phyloP scores from a whole-genome alignment of 2,329 filamentous ascomycete genomes.

The Pseudogymnoascus sp. region DNA sequence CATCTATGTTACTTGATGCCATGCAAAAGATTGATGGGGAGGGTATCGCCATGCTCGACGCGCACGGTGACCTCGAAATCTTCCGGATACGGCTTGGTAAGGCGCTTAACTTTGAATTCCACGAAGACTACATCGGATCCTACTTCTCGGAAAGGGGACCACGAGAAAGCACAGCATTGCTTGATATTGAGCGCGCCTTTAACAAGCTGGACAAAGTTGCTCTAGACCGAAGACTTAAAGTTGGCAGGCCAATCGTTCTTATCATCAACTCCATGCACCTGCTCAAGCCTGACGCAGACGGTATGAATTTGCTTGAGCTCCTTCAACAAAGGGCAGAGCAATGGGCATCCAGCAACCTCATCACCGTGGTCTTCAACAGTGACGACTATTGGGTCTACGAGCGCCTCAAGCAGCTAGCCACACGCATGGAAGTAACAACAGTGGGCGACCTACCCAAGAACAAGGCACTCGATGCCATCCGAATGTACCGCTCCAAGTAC shows the following conservation, averaged over 20 bases:
- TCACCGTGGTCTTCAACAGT: slow-evolving; percentile 88
- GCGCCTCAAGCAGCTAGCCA: slow-evolving; percentile 81
- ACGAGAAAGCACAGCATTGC: slow-evolving; percentile 78
- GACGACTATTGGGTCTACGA: slow-evolving; percentile 99
- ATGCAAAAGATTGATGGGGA: slow-evolving; percentile 90
- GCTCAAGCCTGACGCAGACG: slow-evolving; percentile 82
- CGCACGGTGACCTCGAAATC: slow-evolving; percentile 89
- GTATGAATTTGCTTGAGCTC: slow-evolving; percentile 85
- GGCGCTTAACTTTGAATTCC: slow-evolving; percentile 89
- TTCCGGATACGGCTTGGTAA: slow-evolving; percentile 89
- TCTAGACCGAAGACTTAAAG: slow-evolving; percentile 52
- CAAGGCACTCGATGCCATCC: slow-evolving; percentile 67
- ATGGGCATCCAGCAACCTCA: slow-evolving; percentile 86
- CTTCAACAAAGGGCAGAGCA: slow-evolving; percentile 92
- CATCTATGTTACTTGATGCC: slow-evolving; percentile 88
- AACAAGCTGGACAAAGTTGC: slow-evolving; percentile 98
- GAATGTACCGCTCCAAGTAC: slow-evolving; percentile 73
- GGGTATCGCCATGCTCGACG: slow-evolving; percentile 90
- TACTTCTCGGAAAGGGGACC: slow-evolving; percentile 93
- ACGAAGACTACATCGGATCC: slow-evolving; percentile 95
- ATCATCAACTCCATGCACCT: slow-evolving; percentile 94
- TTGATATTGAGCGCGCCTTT: slow-evolving; percentile 92
- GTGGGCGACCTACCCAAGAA: slow-evolving; percentile 73
- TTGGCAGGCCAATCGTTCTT: slow-evolving; percentile 66
- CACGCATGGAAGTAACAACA: slow-evolving; percentile 86